Percentiles rank a stretch among this genome's conserved stretches.
Evolutionary conservation across 2,329 filamentous ascomycete genomes (phyloP).

Genomic region (Chaetomium sp.): DNA sequence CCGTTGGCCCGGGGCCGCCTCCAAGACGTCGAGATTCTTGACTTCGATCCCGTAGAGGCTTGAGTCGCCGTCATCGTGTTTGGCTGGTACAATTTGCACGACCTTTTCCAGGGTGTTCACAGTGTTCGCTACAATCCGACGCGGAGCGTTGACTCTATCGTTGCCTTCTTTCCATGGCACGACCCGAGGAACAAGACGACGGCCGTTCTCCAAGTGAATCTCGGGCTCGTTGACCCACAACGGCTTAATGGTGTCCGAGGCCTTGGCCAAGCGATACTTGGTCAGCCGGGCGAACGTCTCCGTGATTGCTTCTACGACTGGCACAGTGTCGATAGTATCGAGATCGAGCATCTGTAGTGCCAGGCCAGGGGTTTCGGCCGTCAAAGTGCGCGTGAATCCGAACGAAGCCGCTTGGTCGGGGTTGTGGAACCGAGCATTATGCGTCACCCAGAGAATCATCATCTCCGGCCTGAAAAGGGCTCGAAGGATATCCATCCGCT

Average conservation of each 20-base stretch:
- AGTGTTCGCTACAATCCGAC: slow-evolving; percentile 40
- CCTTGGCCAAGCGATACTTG: slow-evolving; percentile 8
- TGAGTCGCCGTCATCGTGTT: slow-evolving; percentile 12
- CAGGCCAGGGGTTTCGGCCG: slow-evolving; percentile 40
- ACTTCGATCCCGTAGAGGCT: slow-evolving; percentile 19
- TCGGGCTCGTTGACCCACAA: slow-evolving; percentile 44
- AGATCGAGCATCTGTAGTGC: slow-evolving; percentile 40
- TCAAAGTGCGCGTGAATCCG: slow-evolving; percentile 40
- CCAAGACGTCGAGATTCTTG: not conserved
- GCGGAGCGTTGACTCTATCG: slow-evolving; percentile 43
- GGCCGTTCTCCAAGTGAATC: slow-evolving; percentile 42
- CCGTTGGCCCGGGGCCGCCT: not conserved
- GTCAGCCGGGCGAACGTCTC: slow-evolving; percentile 35
- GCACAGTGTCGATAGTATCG: slow-evolving; percentile 25
- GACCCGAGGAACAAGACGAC: slow-evolving; percentile 44
- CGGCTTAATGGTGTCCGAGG: slow-evolving; percentile 15
- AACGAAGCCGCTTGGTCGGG: slow-evolving; percentile 40
- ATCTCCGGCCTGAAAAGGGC: slow-evolving; percentile 37
- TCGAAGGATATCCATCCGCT: slow-evolving; percentile 36
- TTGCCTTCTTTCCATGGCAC: slow-evolving; percentile 45
- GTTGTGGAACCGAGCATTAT: slow-evolving; percentile 29
- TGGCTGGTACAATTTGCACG: slow-evolving; percentile 37
- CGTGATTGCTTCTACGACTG: slow-evolving; percentile 20
- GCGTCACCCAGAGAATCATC: slow-evolving; percentile 40
- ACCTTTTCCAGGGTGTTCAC: slow-evolving; percentile 41